Evolutionary conservation across 768 basidiomycete species (phyloP).

Genomic region (Leccinum subgranulosum): DNA sequence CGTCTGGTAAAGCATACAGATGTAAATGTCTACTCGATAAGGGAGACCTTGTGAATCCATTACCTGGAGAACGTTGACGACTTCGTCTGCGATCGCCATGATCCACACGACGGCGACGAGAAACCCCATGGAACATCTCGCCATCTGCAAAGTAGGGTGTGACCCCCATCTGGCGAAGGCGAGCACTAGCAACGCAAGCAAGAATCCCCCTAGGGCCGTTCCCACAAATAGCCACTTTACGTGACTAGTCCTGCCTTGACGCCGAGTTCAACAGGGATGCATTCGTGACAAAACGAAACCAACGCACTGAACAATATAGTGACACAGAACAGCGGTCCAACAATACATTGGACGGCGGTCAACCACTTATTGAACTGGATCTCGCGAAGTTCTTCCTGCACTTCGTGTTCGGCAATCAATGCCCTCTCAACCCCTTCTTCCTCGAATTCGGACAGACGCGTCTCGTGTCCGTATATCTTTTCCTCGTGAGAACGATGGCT

Average conservation of each 20-base stretch:
- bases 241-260: conserved; percentile 35
- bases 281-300: background rate
- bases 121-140: conserved; percentile 89
- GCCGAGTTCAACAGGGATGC: background rate
- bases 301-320: conserved; percentile 74
- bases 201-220: conserved; percentile 51
- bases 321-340: conserved; percentile 79
- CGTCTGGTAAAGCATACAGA: conserved; percentile 47
- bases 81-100: conserved; percentile 96
- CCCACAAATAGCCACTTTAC: conserved; percentile 53
- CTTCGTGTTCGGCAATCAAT: conserved; percentile 71
- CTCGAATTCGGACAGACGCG: conserved; percentile 64
- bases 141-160: conserved; percentile 55
- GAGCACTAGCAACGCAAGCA: conserved; percentile 52
- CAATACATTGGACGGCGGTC: conserved; percentile 75
- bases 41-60: conserved; percentile 7
- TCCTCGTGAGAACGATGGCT: conserved; percentile 15
- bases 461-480: conserved; percentile 34
- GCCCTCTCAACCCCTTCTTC: conserved; percentile 70
- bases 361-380: conserved; percentile 76
- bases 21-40: background rate
- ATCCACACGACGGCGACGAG: conserved; percentile 93
- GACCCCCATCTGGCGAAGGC: conserved; percentile 59
- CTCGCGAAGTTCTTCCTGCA: conserved; percentile 66
- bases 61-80: conserved; percentile 87